These are phyloP conservation scores for Saccharomycopsis oosterbeekiorum DNA, from an alignment of 805 yeast species.

Conservation along the genomic window DNA sequence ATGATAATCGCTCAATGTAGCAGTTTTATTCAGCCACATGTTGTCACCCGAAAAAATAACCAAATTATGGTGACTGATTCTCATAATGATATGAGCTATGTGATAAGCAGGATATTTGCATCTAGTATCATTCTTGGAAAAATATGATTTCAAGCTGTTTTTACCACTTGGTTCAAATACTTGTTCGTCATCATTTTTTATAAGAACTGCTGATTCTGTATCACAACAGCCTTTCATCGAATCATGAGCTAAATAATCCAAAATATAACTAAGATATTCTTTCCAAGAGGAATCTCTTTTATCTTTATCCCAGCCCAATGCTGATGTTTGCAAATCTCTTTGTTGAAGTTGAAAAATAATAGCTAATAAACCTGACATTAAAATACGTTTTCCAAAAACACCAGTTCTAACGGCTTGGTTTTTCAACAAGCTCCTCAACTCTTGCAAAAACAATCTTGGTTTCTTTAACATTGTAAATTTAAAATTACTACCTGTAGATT, in stretches of 20 bases:
- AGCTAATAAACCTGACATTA: conserved; percentile 58
- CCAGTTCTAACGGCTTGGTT: conserved; percentile 8
- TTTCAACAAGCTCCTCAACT: conserved; percentile 14
- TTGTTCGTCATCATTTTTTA: not conserved
- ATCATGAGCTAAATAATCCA: conserved; percentile 58
- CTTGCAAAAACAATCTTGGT: conserved; percentile 14
- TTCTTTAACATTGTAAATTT: conserved; percentile 13
- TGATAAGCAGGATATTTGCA: conserved; percentile 64
- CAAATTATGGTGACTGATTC: conserved; percentile 68
- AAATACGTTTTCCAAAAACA: conserved; percentile 52
- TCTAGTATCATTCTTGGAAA: conserved; percentile 30
- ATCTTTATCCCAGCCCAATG: conserved; percentile 31
- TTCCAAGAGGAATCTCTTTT: conserved; percentile 40
- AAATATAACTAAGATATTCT: conserved; percentile 56
- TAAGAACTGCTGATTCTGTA: conserved; percentile 20
- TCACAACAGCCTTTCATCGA: conserved; percentile 28
- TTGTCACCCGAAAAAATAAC: conserved; percentile 78
- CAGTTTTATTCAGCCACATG: conserved; percentile 61
- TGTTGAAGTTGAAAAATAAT: conserved; percentile 67
- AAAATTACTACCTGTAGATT: conserved; percentile 22
- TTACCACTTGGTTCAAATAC: conserved; percentile 18
- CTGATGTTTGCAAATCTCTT: conserved; percentile 50
- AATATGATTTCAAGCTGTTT: conserved; percentile 17
- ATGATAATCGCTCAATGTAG: conserved; percentile 41
- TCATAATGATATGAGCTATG: conserved; percentile 60